Base-by-base conservation (phyloP, 169 alveolate genomes). In the Theileria equi region DNA sequence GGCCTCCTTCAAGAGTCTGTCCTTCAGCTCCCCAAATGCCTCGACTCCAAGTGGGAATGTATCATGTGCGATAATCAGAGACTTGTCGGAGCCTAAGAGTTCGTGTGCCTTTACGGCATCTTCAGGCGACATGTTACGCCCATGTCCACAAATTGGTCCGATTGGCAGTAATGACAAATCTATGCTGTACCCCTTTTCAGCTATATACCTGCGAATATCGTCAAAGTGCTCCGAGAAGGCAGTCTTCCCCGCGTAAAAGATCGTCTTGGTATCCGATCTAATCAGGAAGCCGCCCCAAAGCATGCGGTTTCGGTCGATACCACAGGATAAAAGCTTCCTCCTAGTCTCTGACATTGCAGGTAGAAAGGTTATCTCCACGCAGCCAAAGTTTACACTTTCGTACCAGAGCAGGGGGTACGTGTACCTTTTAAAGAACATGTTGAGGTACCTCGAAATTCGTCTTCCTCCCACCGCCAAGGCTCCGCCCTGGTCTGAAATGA, bases 221-320 rank as follows among this genome's bases (percentile, higher is more conserved):
- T 57, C 55, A 40, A 72, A 72, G 40, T 72, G 82, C 45, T 43
- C 36, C 25, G 62, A 29, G 58, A 50, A 72, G 19, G 62, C 74
- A 0, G 82, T 72, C 7, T 63, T 50, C 6, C 82, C 82, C 2
- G 70, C 73, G 35, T 61, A 62, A 28, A 50, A 72, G 7, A 72
- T 25, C 5, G 59, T 2, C 0, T 40, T 5, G 17, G 48, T 31
- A 21, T 34, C 68, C 5, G 74, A 44, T 0, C 76, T 49, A 1
- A 72, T 34, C 28, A 61, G 43, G 31, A 72, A 72, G 11, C 74
- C 63, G 44, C 82, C 82, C 82, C 82, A 72, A 47, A 72, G 76
- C 16, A 72, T 41, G 1, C 45, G 38, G 67, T 60, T 49, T 10
- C 82, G 59, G 48, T 52, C 32, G 13, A 49, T 49, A 28, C 59